phyloP scores from a whole-genome alignment of 2,329 filamentous ascomycete genomes.

The Cordyceps fumosorosea region DNA sequence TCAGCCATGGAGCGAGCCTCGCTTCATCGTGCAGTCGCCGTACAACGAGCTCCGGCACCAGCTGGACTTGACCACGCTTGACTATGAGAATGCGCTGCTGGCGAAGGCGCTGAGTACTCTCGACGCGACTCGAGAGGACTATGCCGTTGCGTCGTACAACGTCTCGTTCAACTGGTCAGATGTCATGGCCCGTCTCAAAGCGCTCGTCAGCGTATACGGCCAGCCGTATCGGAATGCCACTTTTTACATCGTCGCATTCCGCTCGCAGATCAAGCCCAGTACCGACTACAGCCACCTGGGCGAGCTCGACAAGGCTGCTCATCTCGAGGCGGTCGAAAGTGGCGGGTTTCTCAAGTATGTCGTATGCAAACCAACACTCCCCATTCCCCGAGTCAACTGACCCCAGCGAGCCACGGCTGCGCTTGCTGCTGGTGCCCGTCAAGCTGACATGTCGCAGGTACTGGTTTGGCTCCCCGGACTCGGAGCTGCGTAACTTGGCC shows the following conservation, averaged over 20 bases:
- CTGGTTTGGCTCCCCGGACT: slow-evolving; percentile 77
- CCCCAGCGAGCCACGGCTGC: background rate
- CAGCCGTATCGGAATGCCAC: slow-evolving; percentile 51
- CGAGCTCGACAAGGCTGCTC: slow-evolving; percentile 68
- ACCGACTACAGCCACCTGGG: slow-evolving; percentile 64
- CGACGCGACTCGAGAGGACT: slow-evolving; percentile 57
- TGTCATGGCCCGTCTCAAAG: slow-evolving; percentile 52
- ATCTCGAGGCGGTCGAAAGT: slow-evolving; percentile 70
- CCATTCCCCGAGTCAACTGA: background rate
- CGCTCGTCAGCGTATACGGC: slow-evolving; percentile 40
- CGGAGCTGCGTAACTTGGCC: slow-evolving; percentile 67
- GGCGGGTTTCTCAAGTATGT: slow-evolving; percentile 75
- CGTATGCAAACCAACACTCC: background rate
- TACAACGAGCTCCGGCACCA: slow-evolving; percentile 67
- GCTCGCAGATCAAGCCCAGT: slow-evolving; percentile 61
- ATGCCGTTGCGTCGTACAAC: slow-evolving; percentile 68
- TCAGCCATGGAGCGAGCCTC: slow-evolving; percentile 18
- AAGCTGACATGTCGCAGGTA: slow-evolving; percentile 45
- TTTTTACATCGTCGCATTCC: slow-evolving; percentile 83
- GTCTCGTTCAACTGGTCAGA: slow-evolving; percentile 71
- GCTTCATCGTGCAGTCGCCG: slow-evolving; percentile 60
- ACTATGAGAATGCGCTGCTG: slow-evolving; percentile 60
- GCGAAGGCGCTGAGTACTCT: slow-evolving; percentile 64
- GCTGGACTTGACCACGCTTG: slow-evolving; percentile 62
- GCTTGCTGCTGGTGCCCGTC: background rate